Evolutionary conservation across 192 early-diverging fungal species (phyloP).

Genomic region (Pilobolus umbonatus): DNA sequence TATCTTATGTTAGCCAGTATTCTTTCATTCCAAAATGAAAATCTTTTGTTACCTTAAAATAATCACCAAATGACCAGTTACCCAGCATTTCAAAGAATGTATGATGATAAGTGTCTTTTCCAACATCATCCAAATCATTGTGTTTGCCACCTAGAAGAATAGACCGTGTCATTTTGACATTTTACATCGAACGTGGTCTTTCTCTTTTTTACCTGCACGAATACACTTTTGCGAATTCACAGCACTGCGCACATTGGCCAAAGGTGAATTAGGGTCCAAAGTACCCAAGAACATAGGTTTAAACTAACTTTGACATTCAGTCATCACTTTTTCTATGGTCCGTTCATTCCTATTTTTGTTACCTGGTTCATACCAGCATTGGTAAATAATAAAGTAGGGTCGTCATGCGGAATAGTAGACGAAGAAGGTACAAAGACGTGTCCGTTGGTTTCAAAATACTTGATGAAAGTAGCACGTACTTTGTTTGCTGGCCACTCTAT

Average conservation of each 20-base stretch:
- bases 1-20: not conserved
- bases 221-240: conserved; percentile 99
- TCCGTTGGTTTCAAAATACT: conserved; percentile 71
- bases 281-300: conserved; percentile 97
- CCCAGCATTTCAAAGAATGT: conserved; percentile 99
- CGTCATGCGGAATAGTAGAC: conserved; percentile 89
- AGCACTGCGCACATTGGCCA: conserved; percentile 87
- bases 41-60: conserved; percentile 75
- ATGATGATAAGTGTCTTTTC: conserved; percentile 97
- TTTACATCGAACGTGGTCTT: not conserved
- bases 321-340: not conserved
- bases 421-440: conserved; percentile 85
- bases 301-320: conserved; percentile 48
- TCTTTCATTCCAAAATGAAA: not conserved
- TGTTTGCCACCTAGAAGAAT: conserved; percentile 82
- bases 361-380: conserved; percentile 98
- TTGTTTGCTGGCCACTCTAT: conserved; percentile 68
- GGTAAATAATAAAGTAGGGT: conserved; percentile 93
- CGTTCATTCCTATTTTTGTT: conserved; percentile 5
- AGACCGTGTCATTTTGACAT: not conserved
- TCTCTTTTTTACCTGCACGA: conserved; percentile 71
- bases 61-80: conserved; percentile 99
- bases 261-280: conserved; percentile 87
- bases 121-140: conserved; percentile 98
- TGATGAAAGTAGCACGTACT: conserved; percentile 86